Conservation (phyloP, 1,284 basidiomycete genomes). For the Cryptococcus sp. region DNA sequence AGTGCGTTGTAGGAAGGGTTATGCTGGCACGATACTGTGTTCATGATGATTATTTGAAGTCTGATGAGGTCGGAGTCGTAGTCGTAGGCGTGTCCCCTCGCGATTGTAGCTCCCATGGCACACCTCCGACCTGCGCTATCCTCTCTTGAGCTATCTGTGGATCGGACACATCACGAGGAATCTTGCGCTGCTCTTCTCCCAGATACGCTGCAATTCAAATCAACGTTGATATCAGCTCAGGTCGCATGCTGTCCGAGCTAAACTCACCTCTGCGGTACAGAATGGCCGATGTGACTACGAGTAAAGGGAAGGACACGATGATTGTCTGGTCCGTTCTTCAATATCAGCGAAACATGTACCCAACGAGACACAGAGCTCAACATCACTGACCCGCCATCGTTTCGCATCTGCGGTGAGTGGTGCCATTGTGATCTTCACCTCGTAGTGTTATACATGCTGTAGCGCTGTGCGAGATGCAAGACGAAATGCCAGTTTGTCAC, state of each 20-base stretch:
- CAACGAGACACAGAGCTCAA: not conserved
- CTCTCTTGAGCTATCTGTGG: constrained; percentile 18
- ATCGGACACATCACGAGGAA: constrained; percentile 30
- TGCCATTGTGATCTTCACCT: constrained; percentile 18
- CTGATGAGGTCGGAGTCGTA: not conserved
- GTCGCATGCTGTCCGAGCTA: not conserved
- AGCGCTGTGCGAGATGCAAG: too few relatives aligned
- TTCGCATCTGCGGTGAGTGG: constrained; percentile 40
- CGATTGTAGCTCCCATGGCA: constrained; percentile 36
- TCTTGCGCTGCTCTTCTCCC: constrained; percentile 47
- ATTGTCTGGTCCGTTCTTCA: constrained; percentile 32
- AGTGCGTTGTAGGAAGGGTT: too few relatives aligned
- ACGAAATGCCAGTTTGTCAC: too few relatives aligned
- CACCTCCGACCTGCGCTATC: constrained; percentile 32
- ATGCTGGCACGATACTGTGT: too few relatives aligned
- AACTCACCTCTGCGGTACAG: constrained; percentile 48
- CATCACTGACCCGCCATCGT: constrained; percentile 35
- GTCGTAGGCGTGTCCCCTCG: constrained; percentile 5
- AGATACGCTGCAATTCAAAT: constrained; percentile 30
- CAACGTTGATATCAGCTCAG: not conserved
- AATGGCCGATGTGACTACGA: constrained; percentile 49
- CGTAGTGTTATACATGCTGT: too few relatives aligned
- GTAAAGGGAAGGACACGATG: constrained; percentile 49
- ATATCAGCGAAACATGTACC: not conserved
- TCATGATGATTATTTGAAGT: not conserved